Base-by-base conservation (phyloP, 2,329 filamentous ascomycete species). In the Stachybotrys echinatus region DNA sequence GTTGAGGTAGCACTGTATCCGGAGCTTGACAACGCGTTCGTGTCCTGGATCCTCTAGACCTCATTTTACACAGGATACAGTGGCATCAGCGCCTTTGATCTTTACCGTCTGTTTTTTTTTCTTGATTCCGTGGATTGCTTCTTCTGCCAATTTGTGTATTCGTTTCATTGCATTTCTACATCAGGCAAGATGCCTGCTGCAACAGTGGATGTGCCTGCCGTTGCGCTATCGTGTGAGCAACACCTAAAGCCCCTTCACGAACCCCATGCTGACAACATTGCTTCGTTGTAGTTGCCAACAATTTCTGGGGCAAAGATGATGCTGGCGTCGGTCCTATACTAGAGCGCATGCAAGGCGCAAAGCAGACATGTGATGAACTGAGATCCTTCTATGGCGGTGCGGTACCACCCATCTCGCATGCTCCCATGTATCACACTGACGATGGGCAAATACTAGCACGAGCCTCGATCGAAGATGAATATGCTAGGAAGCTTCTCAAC, bases 261-360 rank as follows among this genome's bases (percentile, higher is more conserved):
- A 43, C 6, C 27, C 18, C 20, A 46, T 12, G 23, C 62, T 64
- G 48, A 62, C 53, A 47, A 47, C 23, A 27, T n/a, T 19, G 45
- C 45, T 27, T 22, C 40, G 31, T 34, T 39, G 3, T 47, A 92
- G 92, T 99, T 74, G 92, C 94, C 63, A 99, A 99, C 75, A 99
- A 99, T 69, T 99, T 99, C 71, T 99, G 94, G 94, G 94, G 94
- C 56, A 97, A 95, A 77, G 92, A 97, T 68, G 94, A 99, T 77
- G 94, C 92, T 47, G 95, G 94, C 66, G 92, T 99, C 63, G 79
- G 80, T 43, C 95, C 94, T 51, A 82, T 99, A 63, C 80, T 99
- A 23, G 89, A 92, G 68, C 92, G 94, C 64, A 95, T 99, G 90
- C 87, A 90, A 65, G 87, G 85, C 69, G 90, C 94, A 45, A 99